Base-by-base conservation (phyloP, 169 alveolate genomes). In the Plasmodium fragile region DNA sequence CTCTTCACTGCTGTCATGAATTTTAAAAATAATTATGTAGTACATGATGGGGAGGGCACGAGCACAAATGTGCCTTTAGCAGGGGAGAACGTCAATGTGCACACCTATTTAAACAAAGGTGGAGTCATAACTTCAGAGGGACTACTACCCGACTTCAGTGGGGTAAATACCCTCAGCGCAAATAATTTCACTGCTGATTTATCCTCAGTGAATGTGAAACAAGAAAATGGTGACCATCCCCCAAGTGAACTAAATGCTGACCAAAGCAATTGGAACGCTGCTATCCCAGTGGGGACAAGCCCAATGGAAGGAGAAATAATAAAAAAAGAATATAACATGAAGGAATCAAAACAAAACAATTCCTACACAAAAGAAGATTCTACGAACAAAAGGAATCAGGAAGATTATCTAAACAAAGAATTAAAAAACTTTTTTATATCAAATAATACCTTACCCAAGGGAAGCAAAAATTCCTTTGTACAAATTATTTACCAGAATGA, bases 381-480 rank as follows among this genome's bases (percentile, higher is more conserved):
- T 28, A 34, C 13, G 69, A 85, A 49, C 22, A 85, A 55, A 10
- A 73, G 13, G 4, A 85, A 85, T 43, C 93, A 85, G 36, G 93
- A 85, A 49, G 93, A 85, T 75, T 85, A 41, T 75, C 69, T 85
- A 75, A 85, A 85, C 79, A 85, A 85, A 75, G 80, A 85, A 22
- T 85, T 85, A n/a, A 85, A 85, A 30, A 52, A 85, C 39, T 85
- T 85, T 45, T 85, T 85, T 69, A 73, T 85, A 45, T 75, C 93
- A n/a, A 73, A 85, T 85, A 52, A 41, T 30, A 65, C 81, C 70
- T 28, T 25, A 6, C 78, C 52, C 6, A 85, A 85, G 55, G 77
- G n/a, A 5, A 77, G 55, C n/a, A 85, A 16, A 85, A 32, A 53
- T 3, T 85, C 93, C 10, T 85, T 85, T 85, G 78, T 85, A n/a